Base-by-base conservation (phyloP, 2,329 filamentous ascomycete genomes). In the Microdochium trichocladiopsis region DNA sequence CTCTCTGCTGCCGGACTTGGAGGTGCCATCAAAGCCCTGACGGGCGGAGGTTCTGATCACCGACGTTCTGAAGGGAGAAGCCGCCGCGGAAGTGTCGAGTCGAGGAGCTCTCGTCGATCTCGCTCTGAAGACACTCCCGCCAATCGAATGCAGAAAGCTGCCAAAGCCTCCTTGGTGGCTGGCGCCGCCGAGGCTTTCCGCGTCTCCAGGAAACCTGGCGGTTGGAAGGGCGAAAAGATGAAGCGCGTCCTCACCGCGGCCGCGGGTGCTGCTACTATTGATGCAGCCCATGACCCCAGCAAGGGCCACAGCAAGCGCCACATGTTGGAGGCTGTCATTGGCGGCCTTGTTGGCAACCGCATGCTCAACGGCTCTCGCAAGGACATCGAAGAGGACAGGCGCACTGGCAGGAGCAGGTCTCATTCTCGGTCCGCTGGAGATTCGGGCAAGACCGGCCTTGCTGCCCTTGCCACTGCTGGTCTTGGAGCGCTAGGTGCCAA, bases 101-200 rank as follows among this genome's bases (percentile, higher is more conserved):
- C 73, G 50, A 70, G 74, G 50, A 79, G 76, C 48, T 75, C 72
- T 36, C 73, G 73, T 28, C 70, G 79, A 22, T 81, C 81, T 53
- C 78, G 79, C 57, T 81, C 79, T 28, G 72, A 76, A 50, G 63
- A 67, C 43, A 67, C 63, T 25, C 63, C 65, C 12, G 69, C 74
- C 33, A 77, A 74, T 60, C 88, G 88, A 60, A 81, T 90, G 48
- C 84, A 91, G 59, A 90, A 96, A 70, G 91, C 91, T 31, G 90
- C 92, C 66, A 93, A 94, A 75, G 92, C 93, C 31, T 94, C 92
- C 21, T 77, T 96, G 37, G 81, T 95, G 48, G 92, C 93, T 25
- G 93, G 91, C 61, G 93, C 92, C 41, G 88, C 91, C 51, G 92
- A 96, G 69, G 93, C 93, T 43, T 95, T 95, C 77, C 87, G 90